Evolutionary conservation across 169 alveolate genomes (phyloP).

Genomic region (Sarcocystis neurona): DNA sequence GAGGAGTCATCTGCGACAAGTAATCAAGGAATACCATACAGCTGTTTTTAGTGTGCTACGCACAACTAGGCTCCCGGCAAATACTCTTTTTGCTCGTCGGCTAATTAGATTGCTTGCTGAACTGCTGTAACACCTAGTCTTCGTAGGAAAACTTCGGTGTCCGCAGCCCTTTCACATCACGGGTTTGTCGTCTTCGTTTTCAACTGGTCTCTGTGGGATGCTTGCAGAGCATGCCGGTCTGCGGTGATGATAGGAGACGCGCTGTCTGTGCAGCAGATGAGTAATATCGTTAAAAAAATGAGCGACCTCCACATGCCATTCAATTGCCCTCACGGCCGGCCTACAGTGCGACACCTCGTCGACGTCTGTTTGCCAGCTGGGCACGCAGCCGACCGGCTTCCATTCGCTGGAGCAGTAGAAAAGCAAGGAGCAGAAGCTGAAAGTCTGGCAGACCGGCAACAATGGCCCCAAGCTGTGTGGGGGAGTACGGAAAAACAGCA

Average conservation of each 20-base stretch:
- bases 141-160: too few species aligned
- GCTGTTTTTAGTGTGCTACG: too few species aligned
- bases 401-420: neutral
- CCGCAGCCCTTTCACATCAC: neutral
- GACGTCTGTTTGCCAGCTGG: constrained; percentile 35
- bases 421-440: neutral
- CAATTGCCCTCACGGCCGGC: constrained; percentile 99
- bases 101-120: too few species aligned
- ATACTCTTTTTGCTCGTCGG: too few species aligned
- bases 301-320: constrained; percentile 94
- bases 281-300: constrained; percentile 82
- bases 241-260: constrained; percentile 96
- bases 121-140: too few species aligned
- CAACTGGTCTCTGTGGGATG: neutral
- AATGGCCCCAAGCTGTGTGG: neutral
- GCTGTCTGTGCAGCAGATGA: constrained; percentile 87
- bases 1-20: too few species aligned
- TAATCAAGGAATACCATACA: too few species aligned
- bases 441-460: neutral
- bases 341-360: constrained; percentile 93
- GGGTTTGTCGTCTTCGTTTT: neutral
- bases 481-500: neutral
- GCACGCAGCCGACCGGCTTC: neutral
- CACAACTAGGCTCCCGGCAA: too few species aligned
- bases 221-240: constrained; percentile 93